phyloP scores from a whole-genome alignment of 805 yeast genomes.

The Maudiozyma pseudohumilis region DNA sequence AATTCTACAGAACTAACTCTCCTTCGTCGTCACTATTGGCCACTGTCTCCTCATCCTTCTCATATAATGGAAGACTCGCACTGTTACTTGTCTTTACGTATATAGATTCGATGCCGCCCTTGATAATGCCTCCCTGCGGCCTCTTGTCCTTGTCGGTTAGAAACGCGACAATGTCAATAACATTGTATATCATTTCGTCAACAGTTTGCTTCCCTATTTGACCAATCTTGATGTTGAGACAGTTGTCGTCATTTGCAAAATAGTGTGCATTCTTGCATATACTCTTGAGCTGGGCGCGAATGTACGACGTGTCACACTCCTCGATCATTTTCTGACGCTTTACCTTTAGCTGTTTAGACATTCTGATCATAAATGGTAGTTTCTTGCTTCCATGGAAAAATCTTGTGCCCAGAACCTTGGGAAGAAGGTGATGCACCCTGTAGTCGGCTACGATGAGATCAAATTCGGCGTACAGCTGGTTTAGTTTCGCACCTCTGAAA shows the following conservation, averaged over 20 bases:
- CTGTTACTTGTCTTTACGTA: constrained; percentile 61
- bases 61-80: constrained; percentile 49
- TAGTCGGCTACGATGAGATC: constrained; percentile 65
- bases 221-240: constrained; percentile 54
- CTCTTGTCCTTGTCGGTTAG: constrained; percentile 35
- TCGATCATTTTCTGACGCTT: constrained; percentile 41
- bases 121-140: constrained; percentile 53
- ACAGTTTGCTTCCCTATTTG: constrained; percentile 19
- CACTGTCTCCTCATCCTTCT: background rate
- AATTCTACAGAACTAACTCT: background rate
- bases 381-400: constrained; percentile 58
- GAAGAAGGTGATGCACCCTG: constrained; percentile 52
- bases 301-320: constrained; percentile 54
- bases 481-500: constrained; percentile 35
- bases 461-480: constrained; percentile 45
- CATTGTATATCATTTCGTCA: constrained; percentile 21
- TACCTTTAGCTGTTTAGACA: constrained; percentile 32
- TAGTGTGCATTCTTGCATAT: constrained; percentile 55
- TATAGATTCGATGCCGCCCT: constrained; percentile 38
- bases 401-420: constrained; percentile 45
- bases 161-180: constrained; percentile 33
- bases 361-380: constrained; percentile 57
- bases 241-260: constrained; percentile 53
- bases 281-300: constrained; percentile 52
- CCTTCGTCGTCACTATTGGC: background rate